Evolutionary conservation across 345 rosid species (phyloP).

Genomic region (Populus pruinosa): DNA sequence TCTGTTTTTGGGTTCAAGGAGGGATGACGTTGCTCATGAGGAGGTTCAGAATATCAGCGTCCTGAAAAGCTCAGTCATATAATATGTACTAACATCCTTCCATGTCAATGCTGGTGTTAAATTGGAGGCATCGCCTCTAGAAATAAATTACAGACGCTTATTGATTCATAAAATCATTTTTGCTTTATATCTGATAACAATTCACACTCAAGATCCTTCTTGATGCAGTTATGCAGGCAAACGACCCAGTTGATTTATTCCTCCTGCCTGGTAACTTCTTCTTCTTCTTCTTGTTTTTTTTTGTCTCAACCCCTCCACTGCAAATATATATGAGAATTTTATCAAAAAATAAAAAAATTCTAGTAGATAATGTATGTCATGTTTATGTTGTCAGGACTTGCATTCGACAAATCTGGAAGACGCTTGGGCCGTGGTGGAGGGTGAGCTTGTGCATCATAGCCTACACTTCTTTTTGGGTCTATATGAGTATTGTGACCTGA

Average conservation of each 20-base stretch:
- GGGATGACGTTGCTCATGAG: too few species aligned
- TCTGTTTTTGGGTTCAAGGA: too few species aligned
- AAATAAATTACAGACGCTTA: neutral
- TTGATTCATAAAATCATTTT: neutral
- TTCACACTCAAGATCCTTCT: slow-evolving; percentile 10
- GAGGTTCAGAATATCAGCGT: too few species aligned
- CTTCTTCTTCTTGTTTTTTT: too few species aligned
- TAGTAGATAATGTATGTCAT: neutral
- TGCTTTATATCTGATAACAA: neutral
- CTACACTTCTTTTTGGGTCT: neutral
- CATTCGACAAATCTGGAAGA: slow-evolving; percentile 84
- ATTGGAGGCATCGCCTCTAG: neutral
- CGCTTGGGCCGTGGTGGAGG: slow-evolving; percentile 99
- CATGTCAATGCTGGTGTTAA: too few species aligned
- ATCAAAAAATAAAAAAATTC: neutral
- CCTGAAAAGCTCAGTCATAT: too few species aligned
- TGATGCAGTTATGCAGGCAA: slow-evolving; percentile 69
- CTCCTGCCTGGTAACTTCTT: slow-evolving; percentile 68
- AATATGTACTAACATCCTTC: too few species aligned
- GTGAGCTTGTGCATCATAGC: slow-evolving; percentile 29
- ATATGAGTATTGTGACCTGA: neutral
- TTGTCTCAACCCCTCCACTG: neutral
- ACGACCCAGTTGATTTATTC: slow-evolving; percentile 73
- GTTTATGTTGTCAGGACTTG: slow-evolving; percentile 60
- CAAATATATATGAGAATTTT: neutral